These are phyloP conservation scores for Petasospora rhodanensis DNA, from an alignment of 1,139 yeast genomes.

Conservation along the genomic window DNA sequence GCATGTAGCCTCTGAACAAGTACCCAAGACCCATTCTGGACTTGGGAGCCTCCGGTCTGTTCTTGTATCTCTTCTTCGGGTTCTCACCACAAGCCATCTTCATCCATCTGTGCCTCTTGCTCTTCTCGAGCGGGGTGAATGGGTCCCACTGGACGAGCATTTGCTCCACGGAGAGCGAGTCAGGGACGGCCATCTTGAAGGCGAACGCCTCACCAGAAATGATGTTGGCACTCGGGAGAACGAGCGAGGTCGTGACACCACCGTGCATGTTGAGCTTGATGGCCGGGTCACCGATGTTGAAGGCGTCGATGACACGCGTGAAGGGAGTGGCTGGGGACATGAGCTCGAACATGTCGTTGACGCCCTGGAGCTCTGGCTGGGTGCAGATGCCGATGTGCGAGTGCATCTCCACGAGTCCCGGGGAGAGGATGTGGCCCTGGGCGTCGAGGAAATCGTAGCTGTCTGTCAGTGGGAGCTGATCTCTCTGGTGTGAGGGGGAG, in stretches of 20 bases:
- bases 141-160: slow-evolving; percentile 7
- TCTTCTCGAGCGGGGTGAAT: slow-evolving; percentile 1
- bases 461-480: no score
- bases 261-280: slow-evolving; percentile 6
- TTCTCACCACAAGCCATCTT: slow-evolving; percentile 11
- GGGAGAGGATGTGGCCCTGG: slow-evolving; percentile 5
- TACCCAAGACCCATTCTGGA: slow-evolving; percentile 9
- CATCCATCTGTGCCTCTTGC: slow-evolving; percentile 9
- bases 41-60: slow-evolving; percentile 10
- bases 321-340: slow-evolving; percentile 9
- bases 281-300: slow-evolving; percentile 10
- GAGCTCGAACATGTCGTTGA: slow-evolving; percentile 10
- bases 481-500: neutral
- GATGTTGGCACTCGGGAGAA: slow-evolving; percentile 8
- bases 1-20: slow-evolving; percentile 9
- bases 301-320: slow-evolving; percentile 9
- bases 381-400: slow-evolving; percentile 8
- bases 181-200: slow-evolving; percentile 7
- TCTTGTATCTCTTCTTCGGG: slow-evolving; percentile 7
- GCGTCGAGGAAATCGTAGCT: slow-evolving; percentile 7
- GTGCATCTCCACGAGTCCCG: slow-evolving; percentile 11
- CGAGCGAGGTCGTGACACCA: slow-evolving; percentile 7
- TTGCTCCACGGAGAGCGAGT: slow-evolving; percentile 7
- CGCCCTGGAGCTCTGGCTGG: slow-evolving; percentile 8
- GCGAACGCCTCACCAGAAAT: slow-evolving; percentile 9